A percentile compares a stretch with the other conserved stretches of the same genome.
Evolutionary conservation across 1,284 basidiomycete species (phyloP).

Genomic region (Cutaneotrichosporon sp.): DNA sequence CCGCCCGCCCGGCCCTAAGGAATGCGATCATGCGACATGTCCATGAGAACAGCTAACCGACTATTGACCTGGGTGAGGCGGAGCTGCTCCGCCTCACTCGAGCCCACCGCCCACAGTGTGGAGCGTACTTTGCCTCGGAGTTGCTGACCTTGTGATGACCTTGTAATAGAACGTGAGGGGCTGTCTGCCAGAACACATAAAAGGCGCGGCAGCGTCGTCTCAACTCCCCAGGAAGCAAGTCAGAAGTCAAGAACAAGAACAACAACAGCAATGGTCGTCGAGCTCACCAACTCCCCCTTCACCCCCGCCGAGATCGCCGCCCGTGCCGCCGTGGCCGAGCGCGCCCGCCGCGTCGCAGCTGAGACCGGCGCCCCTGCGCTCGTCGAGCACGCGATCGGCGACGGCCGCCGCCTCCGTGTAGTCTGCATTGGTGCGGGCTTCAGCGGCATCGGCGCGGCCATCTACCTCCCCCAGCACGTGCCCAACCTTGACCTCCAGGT

Average conservation of each 20-base stretch:
- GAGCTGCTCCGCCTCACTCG: neutral
- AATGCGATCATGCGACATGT: neutral
- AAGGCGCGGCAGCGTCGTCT: neutral
- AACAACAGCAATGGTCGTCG: slow-evolving; percentile 6
- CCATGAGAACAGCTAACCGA: too few relatives aligned
- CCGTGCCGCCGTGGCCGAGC: slow-evolving; percentile 1
- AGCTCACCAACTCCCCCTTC: slow-evolving; percentile 4
- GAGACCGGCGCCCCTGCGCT: slow-evolving; percentile 9
- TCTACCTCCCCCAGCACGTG: slow-evolving; percentile 16
- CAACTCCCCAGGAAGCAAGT: neutral
- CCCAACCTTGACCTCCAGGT: slow-evolving; percentile 14
- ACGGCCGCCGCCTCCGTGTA: slow-evolving; percentile 10
- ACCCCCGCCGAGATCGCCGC: slow-evolving; percentile 2
- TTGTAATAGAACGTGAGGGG: too few relatives aligned
- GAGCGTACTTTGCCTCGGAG: too few relatives aligned
- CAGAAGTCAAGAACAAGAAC: neutral
- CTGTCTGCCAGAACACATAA: neutral
- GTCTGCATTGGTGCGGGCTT: slow-evolving; percentile 19
- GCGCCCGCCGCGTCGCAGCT: slow-evolving; percentile 1
- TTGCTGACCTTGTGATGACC: too few relatives aligned
- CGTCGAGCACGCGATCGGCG: slow-evolving; percentile 12
- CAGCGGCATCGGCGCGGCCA: slow-evolving; percentile 18
- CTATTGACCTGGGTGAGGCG: neutral
- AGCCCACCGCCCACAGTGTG: too few relatives aligned
- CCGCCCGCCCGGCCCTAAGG: too few relatives aligned